Conservation (phyloP, 2,329 filamentous ascomycete genomes). For the Ophiostoma perfectum region DNA sequence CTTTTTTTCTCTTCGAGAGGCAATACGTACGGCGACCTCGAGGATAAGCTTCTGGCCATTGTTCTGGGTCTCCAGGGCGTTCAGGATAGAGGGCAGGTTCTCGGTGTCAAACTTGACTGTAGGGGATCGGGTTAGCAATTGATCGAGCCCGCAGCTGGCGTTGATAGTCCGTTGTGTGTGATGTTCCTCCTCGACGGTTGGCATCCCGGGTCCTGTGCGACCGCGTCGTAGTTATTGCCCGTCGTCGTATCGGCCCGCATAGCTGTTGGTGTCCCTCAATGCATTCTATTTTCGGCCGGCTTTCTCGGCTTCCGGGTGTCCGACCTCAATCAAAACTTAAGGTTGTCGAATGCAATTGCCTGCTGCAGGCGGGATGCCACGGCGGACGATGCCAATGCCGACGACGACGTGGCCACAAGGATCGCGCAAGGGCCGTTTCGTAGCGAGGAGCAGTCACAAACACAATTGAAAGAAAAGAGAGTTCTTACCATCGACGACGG, state of each 20-base stretch:
- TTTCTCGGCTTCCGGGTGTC: constrained; percentile 5
- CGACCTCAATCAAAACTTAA: neutral
- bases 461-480: no score
- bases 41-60: constrained; percentile 90
- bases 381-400: neutral
- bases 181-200: constrained; percentile 19
- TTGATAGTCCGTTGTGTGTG: neutral
- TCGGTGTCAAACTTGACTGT: constrained; percentile 94
- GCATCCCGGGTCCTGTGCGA: neutral
- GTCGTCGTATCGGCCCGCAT: no score
- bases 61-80: constrained; percentile 89
- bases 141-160: neutral
- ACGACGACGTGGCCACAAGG: neutral
- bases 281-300: neutral
- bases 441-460: no score
- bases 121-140: constrained; percentile 24
- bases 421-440: no score
- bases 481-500: constrained; percentile 88
- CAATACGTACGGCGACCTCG: constrained; percentile 78
- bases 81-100: constrained; percentile 93
- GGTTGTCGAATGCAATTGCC: neutral
- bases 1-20: neutral
- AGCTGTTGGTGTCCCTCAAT: neutral
- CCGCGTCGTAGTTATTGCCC: no score
- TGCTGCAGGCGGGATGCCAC: no score